phyloP scores from a whole-genome alignment of 1,139 yeast species.

The Hyphopichia burtonii region DNA sequence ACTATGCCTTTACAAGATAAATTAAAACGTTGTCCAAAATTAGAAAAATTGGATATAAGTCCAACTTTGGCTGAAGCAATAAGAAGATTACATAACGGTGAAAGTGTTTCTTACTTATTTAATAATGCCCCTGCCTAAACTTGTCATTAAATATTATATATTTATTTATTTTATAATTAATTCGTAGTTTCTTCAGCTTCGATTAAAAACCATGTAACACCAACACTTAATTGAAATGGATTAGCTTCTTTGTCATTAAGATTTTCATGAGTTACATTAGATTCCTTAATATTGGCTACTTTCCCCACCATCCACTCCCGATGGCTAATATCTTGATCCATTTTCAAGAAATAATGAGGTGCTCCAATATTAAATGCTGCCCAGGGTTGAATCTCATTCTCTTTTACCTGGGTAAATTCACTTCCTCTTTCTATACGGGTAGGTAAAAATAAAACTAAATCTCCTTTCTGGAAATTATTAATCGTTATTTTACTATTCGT shows the following conservation, averaged over 20 bases:
- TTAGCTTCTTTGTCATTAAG: constrained; percentile 29
- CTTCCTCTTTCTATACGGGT: constrained; percentile 52
- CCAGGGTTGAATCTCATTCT: constrained; percentile 58
- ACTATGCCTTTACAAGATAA: constrained; percentile 90
- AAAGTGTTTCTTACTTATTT: constrained; percentile 87
- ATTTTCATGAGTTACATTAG: constrained; percentile 39
- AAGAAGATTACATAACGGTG: constrained; percentile 96
- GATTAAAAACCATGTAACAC: constrained; percentile 50
- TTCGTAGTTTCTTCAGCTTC: constrained; percentile 35
- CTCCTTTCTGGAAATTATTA: constrained; percentile 64
- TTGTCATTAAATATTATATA: too few species aligned
- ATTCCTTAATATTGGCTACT: constrained; percentile 50
- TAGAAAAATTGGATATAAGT: constrained; percentile 81
- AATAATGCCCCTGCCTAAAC: constrained; percentile 55
- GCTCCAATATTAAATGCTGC: constrained; percentile 84
- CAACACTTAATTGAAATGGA: constrained; percentile 50
- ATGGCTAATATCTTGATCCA: constrained; percentile 13
- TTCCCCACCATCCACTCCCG: constrained; percentile 77
- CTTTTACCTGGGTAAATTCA: constrained; percentile 11
- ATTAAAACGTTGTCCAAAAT: constrained; percentile 63
- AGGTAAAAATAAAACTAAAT: constrained; percentile 79
- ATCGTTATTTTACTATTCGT: constrained; percentile 59
- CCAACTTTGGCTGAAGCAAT: constrained; percentile 95
- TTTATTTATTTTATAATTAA: background rate
- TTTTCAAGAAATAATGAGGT: constrained; percentile 67